These are phyloP conservation scores for Gaertneriomyces semiglobifer DNA, from an alignment of 192 early-diverging fungal species.

Conservation along the genomic window DNA sequence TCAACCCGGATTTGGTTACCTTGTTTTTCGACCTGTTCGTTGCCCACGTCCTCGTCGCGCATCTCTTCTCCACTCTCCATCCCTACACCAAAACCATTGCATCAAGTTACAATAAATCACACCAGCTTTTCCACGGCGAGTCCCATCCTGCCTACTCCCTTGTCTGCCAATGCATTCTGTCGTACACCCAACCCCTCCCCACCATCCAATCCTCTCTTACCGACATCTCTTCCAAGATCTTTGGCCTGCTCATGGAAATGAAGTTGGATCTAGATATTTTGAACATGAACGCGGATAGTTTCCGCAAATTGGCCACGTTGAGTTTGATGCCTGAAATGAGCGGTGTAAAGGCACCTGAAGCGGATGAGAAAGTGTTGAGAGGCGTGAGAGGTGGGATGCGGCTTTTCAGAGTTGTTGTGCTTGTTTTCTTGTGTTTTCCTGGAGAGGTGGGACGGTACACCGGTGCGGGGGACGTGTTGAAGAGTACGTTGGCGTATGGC, in stretches of 20 bases:
- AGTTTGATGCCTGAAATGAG: constrained; percentile 31
- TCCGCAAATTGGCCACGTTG: constrained; percentile 29
- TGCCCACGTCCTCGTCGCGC: constrained; percentile 20
- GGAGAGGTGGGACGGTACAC: constrained; percentile 17
- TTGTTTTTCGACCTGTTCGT: constrained; percentile 27
- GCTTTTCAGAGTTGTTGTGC: constrained; percentile 12
- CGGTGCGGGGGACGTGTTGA: constrained; percentile 22
- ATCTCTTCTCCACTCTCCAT: constrained; percentile 9
- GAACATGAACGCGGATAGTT: constrained; percentile 20
- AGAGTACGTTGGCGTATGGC: constrained; percentile 22
- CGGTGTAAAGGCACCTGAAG: constrained; percentile 27
- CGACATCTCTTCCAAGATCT: constrained; percentile 17
- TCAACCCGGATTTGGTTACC: constrained; percentile 30
- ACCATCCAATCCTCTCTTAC: constrained; percentile 21
- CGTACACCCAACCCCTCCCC: constrained; percentile 28
- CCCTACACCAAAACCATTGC: constrained; percentile 28
- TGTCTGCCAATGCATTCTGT: constrained; percentile 25
- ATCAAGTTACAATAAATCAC: constrained; percentile 24
- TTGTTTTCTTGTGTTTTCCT: constrained; percentile 20
- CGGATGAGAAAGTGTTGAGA: constrained; percentile 21
- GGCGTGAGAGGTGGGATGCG: constrained; percentile 16
- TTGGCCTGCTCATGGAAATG: constrained; percentile 16
- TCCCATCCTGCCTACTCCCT: background rate
- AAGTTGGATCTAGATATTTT: constrained; percentile 21
- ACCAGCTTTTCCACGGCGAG: constrained; percentile 8